phyloP scores from a whole-genome alignment of 169 alveolate genomes.

The Plasmodium vivax region DNA sequence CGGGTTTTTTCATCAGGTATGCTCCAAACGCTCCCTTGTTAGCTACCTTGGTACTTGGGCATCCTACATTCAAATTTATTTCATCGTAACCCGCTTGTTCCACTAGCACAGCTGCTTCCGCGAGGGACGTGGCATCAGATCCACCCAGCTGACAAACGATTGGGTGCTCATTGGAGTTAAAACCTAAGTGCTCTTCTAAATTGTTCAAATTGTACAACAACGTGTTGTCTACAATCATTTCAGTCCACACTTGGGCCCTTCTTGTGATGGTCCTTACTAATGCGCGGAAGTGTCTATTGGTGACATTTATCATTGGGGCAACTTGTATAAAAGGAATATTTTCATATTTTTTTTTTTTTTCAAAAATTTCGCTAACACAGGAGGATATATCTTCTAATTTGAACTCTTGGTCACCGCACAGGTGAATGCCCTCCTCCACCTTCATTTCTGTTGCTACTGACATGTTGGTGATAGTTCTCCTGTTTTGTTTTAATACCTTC shows the following conservation, averaged over 20 bases:
- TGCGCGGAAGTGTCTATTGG: conserved; percentile 91
- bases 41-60: conserved; percentile 94
- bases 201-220: conserved; percentile 81
- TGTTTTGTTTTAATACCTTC: not conserved
- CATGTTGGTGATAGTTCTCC: conserved; percentile 7
- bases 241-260: conserved; percentile 92
- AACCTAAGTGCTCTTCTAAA: conserved; percentile 76
- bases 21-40: conserved; percentile 96
- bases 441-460: conserved; percentile 8
- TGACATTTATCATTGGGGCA: conserved; percentile 97
- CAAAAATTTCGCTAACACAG: not conserved
- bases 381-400: conserved; percentile 39
- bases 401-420: conserved; percentile 12
- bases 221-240: conserved; percentile 92
- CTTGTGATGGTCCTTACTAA: conserved; percentile 86
- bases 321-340: conserved; percentile 84
- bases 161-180: conserved; percentile 86
- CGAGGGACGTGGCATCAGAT: conserved; percentile 88
- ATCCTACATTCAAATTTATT: conserved; percentile 95
- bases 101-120: conserved; percentile 91
- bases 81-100: conserved; percentile 93
- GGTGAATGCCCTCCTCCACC: conserved; percentile 1
- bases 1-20: conserved; percentile 94
- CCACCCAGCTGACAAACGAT: conserved; percentile 96
- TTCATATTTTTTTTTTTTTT: conserved; percentile 4